phyloP scores from a whole-genome alignment of 805 yeast species.

The Yarrowia sp. region DNA sequence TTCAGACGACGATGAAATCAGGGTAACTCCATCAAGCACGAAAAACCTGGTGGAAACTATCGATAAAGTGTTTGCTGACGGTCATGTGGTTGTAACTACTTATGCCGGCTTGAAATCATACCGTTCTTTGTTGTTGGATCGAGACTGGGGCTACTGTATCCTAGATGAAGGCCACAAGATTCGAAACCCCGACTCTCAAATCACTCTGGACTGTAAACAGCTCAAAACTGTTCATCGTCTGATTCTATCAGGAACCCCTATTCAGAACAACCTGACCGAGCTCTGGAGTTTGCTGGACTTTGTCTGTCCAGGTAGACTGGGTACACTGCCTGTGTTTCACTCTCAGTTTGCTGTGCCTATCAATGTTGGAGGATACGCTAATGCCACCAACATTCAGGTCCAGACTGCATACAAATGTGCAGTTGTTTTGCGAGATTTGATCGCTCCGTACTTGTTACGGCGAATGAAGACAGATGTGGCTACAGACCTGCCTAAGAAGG shows the following conservation, averaged over 20 bases:
- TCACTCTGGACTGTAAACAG: constrained; percentile 81
- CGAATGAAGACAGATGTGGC: constrained; percentile 94
- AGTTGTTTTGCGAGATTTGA: constrained; percentile 78
- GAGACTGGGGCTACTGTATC: constrained; percentile 85
- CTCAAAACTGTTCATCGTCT: constrained; percentile 80
- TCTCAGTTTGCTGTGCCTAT: constrained; percentile 90
- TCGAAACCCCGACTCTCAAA: constrained; percentile 87
- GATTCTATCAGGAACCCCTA: constrained; percentile 93
- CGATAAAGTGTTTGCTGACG: constrained; percentile 58
- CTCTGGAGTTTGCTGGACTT: constrained; percentile 95
- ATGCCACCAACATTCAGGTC: constrained; percentile 92
- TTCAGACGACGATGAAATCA: constrained; percentile 21
- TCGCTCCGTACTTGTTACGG: constrained; percentile 83
- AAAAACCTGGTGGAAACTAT: constrained; percentile 50
- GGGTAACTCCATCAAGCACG: constrained; percentile 35
- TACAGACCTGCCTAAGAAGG: constrained; percentile 86
- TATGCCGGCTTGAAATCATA: constrained; percentile 81
- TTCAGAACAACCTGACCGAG: constrained; percentile 88
- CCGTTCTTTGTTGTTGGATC: constrained; percentile 58
- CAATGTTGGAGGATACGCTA: constrained; percentile 96
- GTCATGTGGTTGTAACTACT: constrained; percentile 87
- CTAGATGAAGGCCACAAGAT: constrained; percentile 97
- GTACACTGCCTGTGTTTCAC: constrained; percentile 92
- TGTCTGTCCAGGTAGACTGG: constrained; percentile 89
- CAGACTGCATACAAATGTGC: constrained; percentile 97